A percentile compares a stretch with the other conserved stretches of the same genome.
Evolutionary conservation across 306 rosid genomes (phyloP).

Genomic region (Pyrus communis): DNA sequence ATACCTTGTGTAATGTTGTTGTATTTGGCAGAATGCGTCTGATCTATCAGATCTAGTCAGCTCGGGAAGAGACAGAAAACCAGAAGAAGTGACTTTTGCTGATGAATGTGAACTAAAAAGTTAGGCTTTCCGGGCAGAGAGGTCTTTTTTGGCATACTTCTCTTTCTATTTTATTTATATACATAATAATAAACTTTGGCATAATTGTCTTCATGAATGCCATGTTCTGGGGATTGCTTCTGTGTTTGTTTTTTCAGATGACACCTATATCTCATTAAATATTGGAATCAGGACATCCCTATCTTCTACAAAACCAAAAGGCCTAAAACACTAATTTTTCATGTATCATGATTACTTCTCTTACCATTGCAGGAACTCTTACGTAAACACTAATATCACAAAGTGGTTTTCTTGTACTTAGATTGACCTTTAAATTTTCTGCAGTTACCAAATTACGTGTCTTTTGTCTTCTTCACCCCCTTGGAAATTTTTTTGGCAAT

Average conservation of each 20-base stretch:
- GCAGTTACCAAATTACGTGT: neutral
- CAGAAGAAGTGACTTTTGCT: conserved; percentile 66
- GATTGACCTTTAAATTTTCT: neutral
- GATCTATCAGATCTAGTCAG: conserved; percentile 94
- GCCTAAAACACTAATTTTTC: neutral
- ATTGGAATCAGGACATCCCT: neutral
- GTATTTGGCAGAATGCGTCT: conserved; percentile 67
- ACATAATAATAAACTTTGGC: neutral
- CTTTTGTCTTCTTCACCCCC: neutral
- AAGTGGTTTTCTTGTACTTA: neutral
- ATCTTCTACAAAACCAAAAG: neutral
- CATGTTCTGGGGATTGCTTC: conserved; percentile 1
- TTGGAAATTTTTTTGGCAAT: neutral
- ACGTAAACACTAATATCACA: neutral
- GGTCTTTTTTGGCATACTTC: conserved; percentile 30
- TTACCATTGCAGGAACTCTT: neutral
- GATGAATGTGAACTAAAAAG: conserved; percentile 66
- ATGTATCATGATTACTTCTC: neutral
- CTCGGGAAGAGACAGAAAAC: conserved; percentile 78
- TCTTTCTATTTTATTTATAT: too few relatives aligned
- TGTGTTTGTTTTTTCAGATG: neutral
- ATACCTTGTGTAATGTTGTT: conserved; percentile 13
- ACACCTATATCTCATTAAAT: neutral
- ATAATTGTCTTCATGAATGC: neutral
- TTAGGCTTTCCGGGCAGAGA: conserved; percentile 79